A percentile compares a stretch with the other conserved stretches of the same genome.
phyloP scores from a whole-genome alignment of 148 eudicot genomes.

The Spergularia bocconei region DNA sequence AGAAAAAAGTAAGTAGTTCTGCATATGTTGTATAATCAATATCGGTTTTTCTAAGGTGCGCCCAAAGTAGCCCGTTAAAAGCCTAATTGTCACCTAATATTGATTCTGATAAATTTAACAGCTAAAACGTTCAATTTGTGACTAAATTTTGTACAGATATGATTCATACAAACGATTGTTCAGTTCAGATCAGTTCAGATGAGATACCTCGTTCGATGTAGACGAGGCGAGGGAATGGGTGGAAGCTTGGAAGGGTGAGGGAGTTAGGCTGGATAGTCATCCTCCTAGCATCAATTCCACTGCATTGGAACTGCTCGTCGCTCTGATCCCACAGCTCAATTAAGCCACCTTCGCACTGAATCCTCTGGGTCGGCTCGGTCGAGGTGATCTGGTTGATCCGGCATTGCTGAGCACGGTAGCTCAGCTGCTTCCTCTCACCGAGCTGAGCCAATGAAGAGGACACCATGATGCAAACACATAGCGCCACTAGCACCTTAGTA shows the following conservation, averaged over 20 bases:
- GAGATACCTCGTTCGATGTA: constrained; percentile 53
- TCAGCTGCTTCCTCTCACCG: constrained; percentile 18
- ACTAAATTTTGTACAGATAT: too few relatives aligned
- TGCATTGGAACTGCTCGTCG: constrained; percentile 66
- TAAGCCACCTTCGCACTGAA: constrained; percentile 57
- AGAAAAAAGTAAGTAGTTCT: too few relatives aligned
- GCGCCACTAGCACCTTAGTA: constrained; percentile 23
- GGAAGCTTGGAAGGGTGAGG: constrained; percentile 55
- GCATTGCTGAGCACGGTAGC: constrained; percentile 48
- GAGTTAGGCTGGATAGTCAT: constrained; percentile 40
- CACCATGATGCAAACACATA: constrained; percentile 26
- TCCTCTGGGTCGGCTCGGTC: constrained; percentile 39
- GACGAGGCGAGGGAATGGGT: constrained; percentile 54
- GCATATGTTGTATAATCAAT: too few relatives aligned
- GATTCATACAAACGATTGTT: too few relatives aligned
- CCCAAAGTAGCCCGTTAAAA: too few relatives aligned
- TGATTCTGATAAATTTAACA: too few relatives aligned
- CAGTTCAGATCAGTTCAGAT: too few relatives aligned
- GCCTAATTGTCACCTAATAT: too few relatives aligned
- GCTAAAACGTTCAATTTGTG: too few relatives aligned
- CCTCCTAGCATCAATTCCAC: constrained; percentile 52
- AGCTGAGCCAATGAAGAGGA: constrained; percentile 15
- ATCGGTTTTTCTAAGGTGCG: too few relatives aligned
- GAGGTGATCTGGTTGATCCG: constrained; percentile 36
- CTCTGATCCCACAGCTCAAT: constrained; percentile 56